Evolutionary conservation across 1,139 yeast genomes (phyloP).

Genomic region (Yarrowia galli): DNA sequence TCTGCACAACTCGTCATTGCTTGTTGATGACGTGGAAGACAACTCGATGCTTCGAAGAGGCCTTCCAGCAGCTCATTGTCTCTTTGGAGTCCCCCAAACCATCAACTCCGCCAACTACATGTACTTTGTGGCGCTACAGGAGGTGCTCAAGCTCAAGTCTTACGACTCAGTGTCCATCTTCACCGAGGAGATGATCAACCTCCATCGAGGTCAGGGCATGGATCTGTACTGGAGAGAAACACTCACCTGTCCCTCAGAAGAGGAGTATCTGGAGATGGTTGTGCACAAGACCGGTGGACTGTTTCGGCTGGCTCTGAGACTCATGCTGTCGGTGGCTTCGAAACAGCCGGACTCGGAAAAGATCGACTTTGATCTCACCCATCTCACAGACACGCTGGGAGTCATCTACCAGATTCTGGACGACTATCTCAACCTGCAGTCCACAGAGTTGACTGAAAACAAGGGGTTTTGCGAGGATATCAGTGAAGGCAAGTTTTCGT

Average conservation of each 20-base stretch:
- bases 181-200: constrained; percentile 74
- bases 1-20: constrained; percentile 69
- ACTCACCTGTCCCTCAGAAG: constrained; percentile 66
- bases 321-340: constrained; percentile 58
- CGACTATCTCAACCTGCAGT: constrained; percentile 72
- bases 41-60: constrained; percentile 75
- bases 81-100: constrained; percentile 79
- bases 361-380: constrained; percentile 53
- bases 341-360: constrained; percentile 29
- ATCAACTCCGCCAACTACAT: constrained; percentile 83
- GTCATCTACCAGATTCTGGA: constrained; percentile 83
- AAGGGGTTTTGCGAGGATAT: constrained; percentile 90
- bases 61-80: constrained; percentile 73
- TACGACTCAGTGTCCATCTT: constrained; percentile 53
- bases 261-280: constrained; percentile 79
- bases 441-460: constrained; percentile 60
- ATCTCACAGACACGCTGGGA: constrained; percentile 80
- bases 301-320: constrained; percentile 71
- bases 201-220: constrained; percentile 89
- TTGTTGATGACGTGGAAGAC: constrained; percentile 90
- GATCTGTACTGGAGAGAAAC: constrained; percentile 89
- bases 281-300: constrained; percentile 89
- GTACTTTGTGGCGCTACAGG: constrained; percentile 73
- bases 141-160: constrained; percentile 53
- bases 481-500: constrained; percentile 86